These are phyloP conservation scores for Leccinum subgranulosum DNA, from an alignment of 768 basidiomycete species.

Conservation along the genomic window DNA sequence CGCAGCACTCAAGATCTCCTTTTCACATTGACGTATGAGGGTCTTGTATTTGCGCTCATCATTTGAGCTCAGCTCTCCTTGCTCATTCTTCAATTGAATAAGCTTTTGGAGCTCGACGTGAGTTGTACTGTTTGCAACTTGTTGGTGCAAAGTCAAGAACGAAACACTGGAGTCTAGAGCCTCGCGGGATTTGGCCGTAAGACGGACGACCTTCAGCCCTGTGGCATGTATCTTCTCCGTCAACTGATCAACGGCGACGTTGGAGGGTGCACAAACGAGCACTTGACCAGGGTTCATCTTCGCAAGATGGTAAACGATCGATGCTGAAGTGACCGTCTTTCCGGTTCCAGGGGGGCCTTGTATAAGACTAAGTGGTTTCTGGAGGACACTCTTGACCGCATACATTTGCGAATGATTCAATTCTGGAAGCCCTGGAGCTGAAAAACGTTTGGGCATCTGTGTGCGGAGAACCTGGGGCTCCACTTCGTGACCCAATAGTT, in stretches of 20 bases:
- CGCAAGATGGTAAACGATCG: constrained; percentile 96
- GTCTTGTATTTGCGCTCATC: constrained; percentile 99
- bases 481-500: constrained; percentile 95
- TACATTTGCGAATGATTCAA: constrained; percentile 99
- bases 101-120: constrained; percentile 98
- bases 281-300: constrained; percentile 99
- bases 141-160: constrained; percentile 94
- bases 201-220: constrained; percentile 96
- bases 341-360: constrained; percentile 99
- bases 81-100: constrained; percentile 96
- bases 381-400: constrained; percentile 97
- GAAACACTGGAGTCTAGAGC: constrained; percentile 94
- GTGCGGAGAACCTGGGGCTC: constrained; percentile 89
- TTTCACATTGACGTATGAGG: constrained; percentile 91
- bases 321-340: constrained; percentile 98
- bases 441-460: constrained; percentile 96
- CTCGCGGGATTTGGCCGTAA: constrained; percentile 97
- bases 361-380: constrained; percentile 96
- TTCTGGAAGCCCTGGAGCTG: constrained; percentile 95
- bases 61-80: constrained; percentile 93
- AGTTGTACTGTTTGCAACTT: constrained; percentile 94
- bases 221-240: constrained; percentile 99
- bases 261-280: constrained; percentile 97
- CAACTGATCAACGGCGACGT: constrained; percentile 98
- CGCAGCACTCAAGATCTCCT: constrained; percentile 91